Conservation (phyloP, 2,329 filamentous ascomycete species). For the Hansfordia pulvinata region DNA sequence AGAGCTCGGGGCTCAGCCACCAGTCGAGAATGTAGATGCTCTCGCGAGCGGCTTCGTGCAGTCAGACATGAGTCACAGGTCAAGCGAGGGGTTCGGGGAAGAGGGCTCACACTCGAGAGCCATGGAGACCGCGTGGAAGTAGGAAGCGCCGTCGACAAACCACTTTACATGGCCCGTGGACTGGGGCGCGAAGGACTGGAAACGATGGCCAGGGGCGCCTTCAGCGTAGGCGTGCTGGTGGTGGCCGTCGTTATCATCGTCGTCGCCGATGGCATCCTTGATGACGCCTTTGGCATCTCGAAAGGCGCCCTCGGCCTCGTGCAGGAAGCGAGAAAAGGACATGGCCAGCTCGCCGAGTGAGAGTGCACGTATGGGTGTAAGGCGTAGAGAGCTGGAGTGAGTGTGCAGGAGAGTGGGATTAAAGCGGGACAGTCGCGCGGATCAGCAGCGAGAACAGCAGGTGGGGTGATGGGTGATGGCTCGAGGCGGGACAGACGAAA, state of each 20-base stretch:
- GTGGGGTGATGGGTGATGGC: too few species aligned
- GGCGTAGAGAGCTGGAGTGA: too few species aligned
- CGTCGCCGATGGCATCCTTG: slow-evolving; percentile 23
- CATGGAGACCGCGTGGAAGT: slow-evolving; percentile 74
- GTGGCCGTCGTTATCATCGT: slow-evolving; percentile 21
- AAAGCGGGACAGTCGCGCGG: too few species aligned
- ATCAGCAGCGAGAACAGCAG: too few species aligned
- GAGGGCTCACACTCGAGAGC: slow-evolving; percentile 49
- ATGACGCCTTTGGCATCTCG: too few species aligned
- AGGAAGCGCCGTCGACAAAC: slow-evolving; percentile 74
- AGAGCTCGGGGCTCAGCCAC: slow-evolving; percentile 85
- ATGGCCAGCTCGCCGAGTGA: too few species aligned
- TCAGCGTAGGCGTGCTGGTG: slow-evolving; percentile 21
- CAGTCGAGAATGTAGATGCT: slow-evolving; percentile 79
- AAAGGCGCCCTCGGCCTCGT: slow-evolving; percentile 28
- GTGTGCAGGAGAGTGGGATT: too few species aligned
- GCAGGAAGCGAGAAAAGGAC: slow-evolving; percentile 19
- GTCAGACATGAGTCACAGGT: background rate
- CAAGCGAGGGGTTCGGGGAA: background rate
- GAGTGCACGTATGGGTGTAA: too few species aligned
- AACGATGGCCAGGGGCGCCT: slow-evolving; percentile 33
- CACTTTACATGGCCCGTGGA: slow-evolving; percentile 68
- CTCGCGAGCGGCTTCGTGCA: slow-evolving; percentile 46
- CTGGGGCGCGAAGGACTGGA: slow-evolving; percentile 58
- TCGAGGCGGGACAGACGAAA: too few species aligned